Evolutionary conservation across 2,329 filamentous ascomycete genomes (phyloP).

Genomic region (Monilinia aucupariae): DNA sequence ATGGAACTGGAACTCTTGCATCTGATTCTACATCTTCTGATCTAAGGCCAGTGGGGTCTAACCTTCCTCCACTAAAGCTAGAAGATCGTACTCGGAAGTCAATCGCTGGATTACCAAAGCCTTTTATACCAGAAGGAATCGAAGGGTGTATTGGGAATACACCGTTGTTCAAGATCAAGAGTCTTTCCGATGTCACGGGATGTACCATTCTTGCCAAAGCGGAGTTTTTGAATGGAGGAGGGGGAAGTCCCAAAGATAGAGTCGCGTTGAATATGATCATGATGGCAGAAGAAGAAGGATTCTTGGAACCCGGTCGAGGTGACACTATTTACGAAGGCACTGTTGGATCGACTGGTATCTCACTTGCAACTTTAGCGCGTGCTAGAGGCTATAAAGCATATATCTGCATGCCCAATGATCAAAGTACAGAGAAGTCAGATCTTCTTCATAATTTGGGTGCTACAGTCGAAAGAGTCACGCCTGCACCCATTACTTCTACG

Average conservation of each 20-base stretch:
- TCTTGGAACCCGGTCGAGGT: slow-evolving; percentile 71
- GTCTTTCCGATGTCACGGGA: slow-evolving; percentile 78
- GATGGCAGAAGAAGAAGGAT: slow-evolving; percentile 69
- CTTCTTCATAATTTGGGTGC: slow-evolving; percentile 86
- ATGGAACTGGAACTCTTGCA: slow-evolving; percentile 11
- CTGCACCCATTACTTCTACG: slow-evolving; percentile 88
- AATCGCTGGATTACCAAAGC: slow-evolving; percentile 21
- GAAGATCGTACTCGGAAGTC: slow-evolving; percentile 49
- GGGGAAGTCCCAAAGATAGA: slow-evolving; percentile 89
- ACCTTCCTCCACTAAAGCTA: slow-evolving; percentile 44
- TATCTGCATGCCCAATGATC: slow-evolving; percentile 96
- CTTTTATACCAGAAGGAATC: slow-evolving; percentile 65
- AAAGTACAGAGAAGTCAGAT: slow-evolving; percentile 81
- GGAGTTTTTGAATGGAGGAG: slow-evolving; percentile 92
- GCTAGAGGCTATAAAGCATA: slow-evolving; percentile 87
- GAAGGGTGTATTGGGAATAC: slow-evolving; percentile 93
- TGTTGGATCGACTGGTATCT: slow-evolving; percentile 93
- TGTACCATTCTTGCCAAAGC: slow-evolving; percentile 89
- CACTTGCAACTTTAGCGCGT: slow-evolving; percentile 79
- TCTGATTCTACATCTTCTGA: slow-evolving; percentile 22
- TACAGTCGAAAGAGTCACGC: slow-evolving; percentile 82
- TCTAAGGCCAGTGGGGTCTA: slow-evolving; percentile 30
- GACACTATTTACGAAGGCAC: slow-evolving; percentile 98
- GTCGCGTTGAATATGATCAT: slow-evolving; percentile 88
- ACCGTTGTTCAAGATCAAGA: slow-evolving; percentile 78